Conservation (phyloP, 192 early-diverging fungal species). For the Coemansia brasiliensis region DNA sequence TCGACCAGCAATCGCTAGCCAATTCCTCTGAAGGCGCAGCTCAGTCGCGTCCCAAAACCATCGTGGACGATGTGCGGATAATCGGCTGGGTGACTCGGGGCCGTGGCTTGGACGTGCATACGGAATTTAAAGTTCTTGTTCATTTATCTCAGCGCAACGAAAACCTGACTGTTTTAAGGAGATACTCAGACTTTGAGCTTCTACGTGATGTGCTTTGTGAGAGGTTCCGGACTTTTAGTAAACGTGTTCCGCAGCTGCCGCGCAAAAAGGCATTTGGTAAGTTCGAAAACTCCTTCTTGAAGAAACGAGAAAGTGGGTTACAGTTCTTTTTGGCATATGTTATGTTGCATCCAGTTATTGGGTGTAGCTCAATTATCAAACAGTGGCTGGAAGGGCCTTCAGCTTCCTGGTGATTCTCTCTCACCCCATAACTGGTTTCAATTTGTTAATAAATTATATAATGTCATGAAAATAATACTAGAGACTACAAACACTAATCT, state of each 20-base stretch:
- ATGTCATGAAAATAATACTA: no score
- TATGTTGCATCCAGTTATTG: constrained; percentile 56
- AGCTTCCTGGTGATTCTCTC: constrained; percentile 1
- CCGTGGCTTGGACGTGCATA: constrained; percentile 49
- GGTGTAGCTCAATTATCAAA: constrained; percentile 39
- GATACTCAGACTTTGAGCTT: constrained; percentile 52
- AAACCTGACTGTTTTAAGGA: constrained; percentile 43
- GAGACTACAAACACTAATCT: no score
- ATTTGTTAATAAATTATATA: no score
- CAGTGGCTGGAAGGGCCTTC: constrained; percentile 46
- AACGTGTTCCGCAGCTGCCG: constrained; percentile 47
- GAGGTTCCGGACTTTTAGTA: constrained; percentile 34
- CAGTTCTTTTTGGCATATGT: constrained; percentile 56
- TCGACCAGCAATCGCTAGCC: no score
- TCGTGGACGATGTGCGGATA: constrained; percentile 49
- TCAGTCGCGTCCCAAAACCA: constrained; percentile 8
- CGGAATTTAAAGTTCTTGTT: constrained; percentile 46
- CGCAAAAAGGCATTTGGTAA: constrained; percentile 52
- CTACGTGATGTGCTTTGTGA: constrained; percentile 41
- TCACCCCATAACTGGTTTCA: no score
- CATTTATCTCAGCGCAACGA: constrained; percentile 29
- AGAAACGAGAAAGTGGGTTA: constrained; percentile 51
- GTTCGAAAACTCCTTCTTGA: constrained; percentile 52
- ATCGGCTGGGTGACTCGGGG: constrained; percentile 48
- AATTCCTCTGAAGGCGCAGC: not conserved